These are phyloP conservation scores for Morella rubra DNA, from an alignment of 306 rosid species.

Conservation along the genomic window DNA sequence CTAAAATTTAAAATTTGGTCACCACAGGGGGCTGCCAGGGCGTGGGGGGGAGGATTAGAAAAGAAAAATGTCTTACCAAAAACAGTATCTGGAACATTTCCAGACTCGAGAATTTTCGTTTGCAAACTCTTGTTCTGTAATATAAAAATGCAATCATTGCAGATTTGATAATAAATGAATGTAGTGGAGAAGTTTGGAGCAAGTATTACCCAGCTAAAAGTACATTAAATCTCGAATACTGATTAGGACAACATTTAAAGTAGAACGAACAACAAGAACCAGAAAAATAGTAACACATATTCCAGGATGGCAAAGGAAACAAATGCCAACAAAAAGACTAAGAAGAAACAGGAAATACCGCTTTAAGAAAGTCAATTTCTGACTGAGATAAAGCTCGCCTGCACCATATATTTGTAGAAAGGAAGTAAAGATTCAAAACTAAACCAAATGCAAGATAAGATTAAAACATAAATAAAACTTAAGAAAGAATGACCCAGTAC, in stretches of 20 bases:
- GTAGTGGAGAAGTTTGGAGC: constrained; percentile 8
- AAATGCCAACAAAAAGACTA: constrained; percentile 10
- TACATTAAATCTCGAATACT: neutral
- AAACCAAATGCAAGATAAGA: constrained; percentile 14
- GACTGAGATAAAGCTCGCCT: constrained; percentile 88
- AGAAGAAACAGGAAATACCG: constrained; percentile 44
- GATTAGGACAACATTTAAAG: neutral
- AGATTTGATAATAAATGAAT: constrained; percentile 12
- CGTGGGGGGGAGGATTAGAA: neutral
- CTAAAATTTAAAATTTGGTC: neutral
- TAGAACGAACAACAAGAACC: constrained; percentile 10
- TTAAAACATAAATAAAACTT: neutral
- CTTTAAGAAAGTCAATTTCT: constrained; percentile 63
- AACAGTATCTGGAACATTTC: constrained; percentile 51
- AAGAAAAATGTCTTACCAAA: constrained; percentile 48
- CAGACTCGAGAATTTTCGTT: constrained; percentile 57
- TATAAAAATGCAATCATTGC: constrained; percentile 26
- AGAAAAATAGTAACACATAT: constrained; percentile 14
- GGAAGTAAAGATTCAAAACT: constrained; percentile 17
- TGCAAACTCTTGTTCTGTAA: constrained; percentile 68
- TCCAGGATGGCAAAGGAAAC: constrained; percentile 20
- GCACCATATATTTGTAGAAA: constrained; percentile 27
- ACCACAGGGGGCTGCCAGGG: too few relatives aligned
- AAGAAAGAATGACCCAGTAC: neutral
- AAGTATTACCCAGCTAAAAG: constrained; percentile 12